Evolutionary conservation across 371 early-diverging fungal species (phyloP), one percentile per base, ranked within the genome.

Genomic region (Mortierella polycephala): DNA sequence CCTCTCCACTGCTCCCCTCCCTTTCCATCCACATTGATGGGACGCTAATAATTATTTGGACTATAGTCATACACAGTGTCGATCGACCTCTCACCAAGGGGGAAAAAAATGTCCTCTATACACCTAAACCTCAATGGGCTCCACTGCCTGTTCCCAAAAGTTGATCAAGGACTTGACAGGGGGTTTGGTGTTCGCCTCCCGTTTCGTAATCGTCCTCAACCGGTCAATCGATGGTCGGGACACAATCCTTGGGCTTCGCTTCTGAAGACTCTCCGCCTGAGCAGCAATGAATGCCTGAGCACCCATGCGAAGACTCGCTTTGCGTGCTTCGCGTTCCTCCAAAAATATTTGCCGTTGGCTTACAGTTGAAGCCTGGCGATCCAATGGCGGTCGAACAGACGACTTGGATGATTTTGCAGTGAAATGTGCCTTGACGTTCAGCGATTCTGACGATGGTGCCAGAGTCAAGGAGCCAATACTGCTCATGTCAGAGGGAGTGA

Each of bases 221-320:
- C 71, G 76, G 20, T 75, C 75, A 60, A 75, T 75, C 49, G 69
- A 69, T 0, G 75, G 75, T 18, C 75, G 49, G 5, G 75, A 69
- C 12, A 69, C 65, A 44, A 61, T 64, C 4, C 30, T 40, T 1
- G 66, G 67, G 37, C 59, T 64, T 51, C 60, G 66, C 13, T 54
- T 47, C 18, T 75, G 76, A 12, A 75, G 54, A 16, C 59, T 54
- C 30, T 65, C 71, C 4, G 75, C 60, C 41, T 55, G 70, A 20
- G 66, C 54, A 10, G 57, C n/a, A 40, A 74, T 64, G 12, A 74
- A 59, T 4, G 74, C 64, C 14, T 68, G 64, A 0, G 74, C 60
- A 0, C 74, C 74, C 41, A 53, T 45, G 6, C 69, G 60, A 30
- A 74, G 21, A 0, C 60, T 69, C 0, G 65, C 74, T 53, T 61